Conservation (phyloP, 2,329 filamentous ascomycete genomes). For the Geoglossum cookeanum region DNA sequence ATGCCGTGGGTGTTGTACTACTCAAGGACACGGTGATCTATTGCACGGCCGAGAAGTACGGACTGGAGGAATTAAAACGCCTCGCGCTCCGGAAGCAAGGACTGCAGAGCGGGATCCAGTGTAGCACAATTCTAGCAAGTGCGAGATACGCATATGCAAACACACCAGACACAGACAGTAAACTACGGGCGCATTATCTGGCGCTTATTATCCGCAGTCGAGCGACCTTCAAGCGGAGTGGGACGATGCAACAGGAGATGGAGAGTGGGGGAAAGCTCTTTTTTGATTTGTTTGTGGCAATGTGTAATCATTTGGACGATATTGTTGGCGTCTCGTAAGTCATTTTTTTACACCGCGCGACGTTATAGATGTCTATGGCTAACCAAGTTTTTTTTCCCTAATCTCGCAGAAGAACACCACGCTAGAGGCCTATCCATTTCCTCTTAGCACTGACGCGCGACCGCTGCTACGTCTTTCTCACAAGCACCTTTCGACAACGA, state of each 20-base stretch:
- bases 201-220: conserved; percentile 93
- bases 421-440: too few species aligned
- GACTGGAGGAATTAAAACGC: conserved; percentile 78
- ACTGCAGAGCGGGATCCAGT: conserved; percentile 78
- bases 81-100: conserved; percentile 89
- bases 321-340: conserved; percentile 69
- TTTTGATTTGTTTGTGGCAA: conserved; percentile 94
- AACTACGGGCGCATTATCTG: conserved; percentile 89
- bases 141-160: conserved; percentile 91
- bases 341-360: conserved; percentile 18
- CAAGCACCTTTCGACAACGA: too few species aligned
- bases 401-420: too few species aligned
- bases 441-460: too few species aligned
- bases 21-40: conserved; percentile 89
- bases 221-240: conserved; percentile 93
- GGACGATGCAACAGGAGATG: conserved; percentile 98
- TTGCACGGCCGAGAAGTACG: conserved; percentile 79
- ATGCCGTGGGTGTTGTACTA: conserved; percentile 53
- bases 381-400: too few species aligned
- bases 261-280: conserved; percentile 85
- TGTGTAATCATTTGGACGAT: conserved; percentile 97
- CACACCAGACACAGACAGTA: conserved; percentile 81
- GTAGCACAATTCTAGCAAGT: conserved; percentile 75
- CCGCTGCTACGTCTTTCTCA: too few species aligned
- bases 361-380: too few species aligned